Conservation (phyloP, 495 filamentous ascomycete genomes). For the Monascus purpureus region DNA sequence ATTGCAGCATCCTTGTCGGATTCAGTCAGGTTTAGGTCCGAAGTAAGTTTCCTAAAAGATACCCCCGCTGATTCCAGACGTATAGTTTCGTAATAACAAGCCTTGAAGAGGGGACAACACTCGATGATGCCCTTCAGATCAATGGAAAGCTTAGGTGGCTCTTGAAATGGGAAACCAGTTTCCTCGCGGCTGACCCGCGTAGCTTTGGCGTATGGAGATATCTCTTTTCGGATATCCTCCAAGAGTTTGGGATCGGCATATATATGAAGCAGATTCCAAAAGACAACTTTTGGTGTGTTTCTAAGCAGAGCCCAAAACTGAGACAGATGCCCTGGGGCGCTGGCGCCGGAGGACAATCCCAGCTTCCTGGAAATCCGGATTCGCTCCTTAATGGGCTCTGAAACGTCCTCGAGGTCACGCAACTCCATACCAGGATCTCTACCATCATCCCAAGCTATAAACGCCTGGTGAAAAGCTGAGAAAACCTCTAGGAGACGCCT, state of each 20-base stretch:
- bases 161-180: constrained; percentile 37
- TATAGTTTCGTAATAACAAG: constrained; percentile 40
- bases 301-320: constrained; percentile 41
- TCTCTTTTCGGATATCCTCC: constrained; percentile 38
- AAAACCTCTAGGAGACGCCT: constrained; percentile 33
- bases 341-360: constrained; percentile 16
- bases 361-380: constrained; percentile 22
- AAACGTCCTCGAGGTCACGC: constrained; percentile 40
- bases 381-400: constrained; percentile 30
- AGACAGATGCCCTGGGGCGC: constrained; percentile 22
- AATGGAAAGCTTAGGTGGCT: constrained; percentile 35
- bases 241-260: constrained; percentile 31
- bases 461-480: constrained; percentile 33
- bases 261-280: constrained; percentile 44
- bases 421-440: constrained; percentile 31
- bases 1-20: constrained; percentile 22
- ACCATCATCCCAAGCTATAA: constrained; percentile 31
- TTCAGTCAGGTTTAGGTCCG: constrained; percentile 31
- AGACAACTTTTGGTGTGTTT: constrained; percentile 36
- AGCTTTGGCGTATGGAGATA: constrained; percentile 29
- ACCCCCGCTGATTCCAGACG: constrained; percentile 37
- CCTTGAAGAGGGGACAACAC: constrained; percentile 37
- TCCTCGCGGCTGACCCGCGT: constrained; percentile 28
- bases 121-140: constrained; percentile 28
- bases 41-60: constrained; percentile 26